A percentile compares a stretch with the other conserved stretches of the same genome.
phyloP scores from a whole-genome alignment of 2,329 filamentous ascomycete genomes.

The Fusarium solani-melongenae region DNA sequence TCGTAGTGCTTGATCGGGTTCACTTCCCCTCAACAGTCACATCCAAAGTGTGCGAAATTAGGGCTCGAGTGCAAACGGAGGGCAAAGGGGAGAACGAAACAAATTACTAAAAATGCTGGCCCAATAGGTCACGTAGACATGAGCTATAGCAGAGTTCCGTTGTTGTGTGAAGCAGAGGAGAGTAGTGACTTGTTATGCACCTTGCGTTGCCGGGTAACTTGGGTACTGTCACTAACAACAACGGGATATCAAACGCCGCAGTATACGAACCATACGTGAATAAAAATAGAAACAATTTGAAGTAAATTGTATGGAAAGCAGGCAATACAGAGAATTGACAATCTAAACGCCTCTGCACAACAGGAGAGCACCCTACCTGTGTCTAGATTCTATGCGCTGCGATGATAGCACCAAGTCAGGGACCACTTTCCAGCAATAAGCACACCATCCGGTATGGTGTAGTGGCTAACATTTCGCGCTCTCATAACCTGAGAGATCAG shows the following conservation, averaged over 20 bases:
- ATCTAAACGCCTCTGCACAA: neutral
- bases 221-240: neutral
- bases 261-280: neutral
- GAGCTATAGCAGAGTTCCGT: neutral
- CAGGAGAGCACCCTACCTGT: too few species aligned
- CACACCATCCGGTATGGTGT: constrained; percentile 13
- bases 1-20: neutral
- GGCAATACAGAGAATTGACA: too few species aligned
- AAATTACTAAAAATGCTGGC: too few species aligned
- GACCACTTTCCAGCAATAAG: fast-evolving
- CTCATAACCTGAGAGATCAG: neutral
- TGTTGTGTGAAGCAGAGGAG: neutral
- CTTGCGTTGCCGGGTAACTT: constrained; percentile 19
- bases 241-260: neutral
- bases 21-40: neutral
- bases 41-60: neutral
- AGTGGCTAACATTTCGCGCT: constrained; percentile 13
- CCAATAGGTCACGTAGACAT: neutral
- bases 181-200: neutral
- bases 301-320: neutral
- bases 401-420: neutral
- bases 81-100: neutral
- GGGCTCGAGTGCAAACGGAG: neutral
- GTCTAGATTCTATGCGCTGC: too few species aligned
- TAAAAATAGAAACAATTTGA: fast-evolving